A percentile compares a stretch with the other conserved stretches of the same genome.
Conservation (phyloP, 495 filamentous ascomycete genomes). For the Neurospora sp. region DNA sequence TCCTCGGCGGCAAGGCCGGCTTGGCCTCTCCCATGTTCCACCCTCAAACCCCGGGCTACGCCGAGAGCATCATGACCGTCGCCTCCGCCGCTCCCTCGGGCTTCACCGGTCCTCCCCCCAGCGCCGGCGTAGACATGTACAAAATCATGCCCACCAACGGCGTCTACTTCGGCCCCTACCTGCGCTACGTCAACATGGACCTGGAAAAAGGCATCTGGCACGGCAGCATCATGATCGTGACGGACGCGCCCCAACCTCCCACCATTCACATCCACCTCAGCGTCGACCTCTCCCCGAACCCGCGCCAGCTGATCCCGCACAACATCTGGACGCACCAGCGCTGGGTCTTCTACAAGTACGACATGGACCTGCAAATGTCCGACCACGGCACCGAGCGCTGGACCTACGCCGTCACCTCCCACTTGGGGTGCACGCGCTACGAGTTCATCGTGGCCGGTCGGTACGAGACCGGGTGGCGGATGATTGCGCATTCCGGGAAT, state of each 20-base stretch:
- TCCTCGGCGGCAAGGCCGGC: constrained; percentile 59
- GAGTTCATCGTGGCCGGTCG: constrained; percentile 96
- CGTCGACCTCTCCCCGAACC: constrained; percentile 84
- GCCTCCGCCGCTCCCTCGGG: constrained; percentile 63
- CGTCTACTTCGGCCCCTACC: constrained; percentile 96
- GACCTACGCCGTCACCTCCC: constrained; percentile 97
- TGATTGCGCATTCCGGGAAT: constrained; percentile 89
- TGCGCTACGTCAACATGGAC: constrained; percentile 96
- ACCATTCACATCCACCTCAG: constrained; percentile 95
- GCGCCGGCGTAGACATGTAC: constrained; percentile 81
- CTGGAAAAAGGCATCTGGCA: constrained; percentile 84
- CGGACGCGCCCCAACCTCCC: constrained; percentile 84
- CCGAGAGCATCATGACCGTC: constrained; percentile 70
- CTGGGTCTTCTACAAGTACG: constrained; percentile 95
- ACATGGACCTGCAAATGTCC: constrained; percentile 84
- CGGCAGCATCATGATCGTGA: constrained; percentile 65
- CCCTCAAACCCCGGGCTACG: constrained; percentile 58
- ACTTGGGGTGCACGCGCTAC: constrained; percentile 91
- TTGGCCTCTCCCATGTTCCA: constrained; percentile 69
- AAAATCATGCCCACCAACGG: constrained; percentile 89
- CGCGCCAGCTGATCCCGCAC: constrained; percentile 74
- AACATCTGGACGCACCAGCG: constrained; percentile 81
- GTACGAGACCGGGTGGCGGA: constrained; percentile 88
- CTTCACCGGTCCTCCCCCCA: constrained; percentile 76
- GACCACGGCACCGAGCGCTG: constrained; percentile 74